These are phyloP conservation scores for Botrytis squamosa DNA, from an alignment of 2,329 filamentous ascomycete species.

Conservation along the genomic window DNA sequence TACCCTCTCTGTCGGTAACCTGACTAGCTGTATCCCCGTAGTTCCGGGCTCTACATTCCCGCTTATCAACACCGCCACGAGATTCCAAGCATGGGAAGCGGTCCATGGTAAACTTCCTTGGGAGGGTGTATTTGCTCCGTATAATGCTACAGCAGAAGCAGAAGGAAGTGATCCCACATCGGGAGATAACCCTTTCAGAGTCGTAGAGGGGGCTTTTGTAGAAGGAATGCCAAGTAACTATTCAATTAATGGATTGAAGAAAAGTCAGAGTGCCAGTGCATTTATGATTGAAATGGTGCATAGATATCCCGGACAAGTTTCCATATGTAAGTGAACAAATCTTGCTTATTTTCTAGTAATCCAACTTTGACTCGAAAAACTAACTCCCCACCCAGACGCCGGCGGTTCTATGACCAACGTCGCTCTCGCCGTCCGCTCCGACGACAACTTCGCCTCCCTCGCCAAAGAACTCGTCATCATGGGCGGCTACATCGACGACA, in stretches of 20 bases:
- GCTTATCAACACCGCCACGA: conserved; percentile 46
- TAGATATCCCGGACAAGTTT: conserved; percentile 51
- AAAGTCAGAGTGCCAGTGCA: conserved; percentile 42
- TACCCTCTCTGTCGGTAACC: conserved; percentile 47
- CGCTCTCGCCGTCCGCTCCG: conserved; percentile 47
- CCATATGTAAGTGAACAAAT: conserved; percentile 39
- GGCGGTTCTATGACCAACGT: conserved; percentile 50
- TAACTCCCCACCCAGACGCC: conserved; percentile 30
- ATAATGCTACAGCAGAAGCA: conserved; percentile 46
- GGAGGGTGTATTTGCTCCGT: conserved; percentile 46
- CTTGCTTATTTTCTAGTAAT: not conserved
- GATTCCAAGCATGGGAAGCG: conserved; percentile 46
- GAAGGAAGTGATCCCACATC: conserved; percentile 47
- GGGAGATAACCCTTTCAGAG: conserved; percentile 43
- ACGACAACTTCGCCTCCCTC: conserved; percentile 47
- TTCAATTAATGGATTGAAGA: conserved; percentile 34
- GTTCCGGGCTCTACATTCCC: conserved; percentile 48
- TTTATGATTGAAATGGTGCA: conserved; percentile 50
- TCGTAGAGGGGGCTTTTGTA: conserved; percentile 44
- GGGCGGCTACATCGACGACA: conserved; percentile 50
- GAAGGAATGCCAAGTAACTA: conserved; percentile 50
- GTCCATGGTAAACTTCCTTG: conserved; percentile 47
- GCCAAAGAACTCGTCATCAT: conserved; percentile 50
- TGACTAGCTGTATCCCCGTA: conserved; percentile 48
- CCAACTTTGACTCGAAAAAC: not conserved